Evolutionary conservation across 208 protist species (phyloP).

Genomic region (Trypanosoma mega): DNA sequence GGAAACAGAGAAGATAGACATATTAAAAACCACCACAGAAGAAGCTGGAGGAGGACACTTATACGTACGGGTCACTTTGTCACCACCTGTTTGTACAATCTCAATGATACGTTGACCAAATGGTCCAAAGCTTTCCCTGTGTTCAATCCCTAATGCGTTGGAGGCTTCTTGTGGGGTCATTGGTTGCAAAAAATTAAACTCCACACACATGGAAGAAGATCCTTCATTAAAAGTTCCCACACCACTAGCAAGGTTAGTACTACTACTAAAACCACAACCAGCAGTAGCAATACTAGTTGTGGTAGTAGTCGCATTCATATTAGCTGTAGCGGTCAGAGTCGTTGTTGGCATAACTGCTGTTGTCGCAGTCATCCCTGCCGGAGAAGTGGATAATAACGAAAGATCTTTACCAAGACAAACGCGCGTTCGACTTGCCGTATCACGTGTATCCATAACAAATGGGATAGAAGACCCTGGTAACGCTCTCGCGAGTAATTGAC

Average conservation of each 20-base stretch:
- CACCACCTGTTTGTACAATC: slow-evolving; percentile 24
- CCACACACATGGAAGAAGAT: slow-evolving; percentile 7
- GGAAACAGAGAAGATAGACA: slow-evolving; percentile 60
- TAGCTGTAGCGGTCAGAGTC: not conserved
- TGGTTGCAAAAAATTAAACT: slow-evolving; percentile 25
- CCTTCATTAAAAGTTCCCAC: no score
- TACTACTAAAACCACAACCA: no score
- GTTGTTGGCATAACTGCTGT: not conserved
- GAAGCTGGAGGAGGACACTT: slow-evolving; percentile 34
- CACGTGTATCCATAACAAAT: slow-evolving; percentile 18
- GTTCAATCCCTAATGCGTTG: slow-evolving; percentile 37
- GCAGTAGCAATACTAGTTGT: not conserved
- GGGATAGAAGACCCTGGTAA: slow-evolving; percentile 44
- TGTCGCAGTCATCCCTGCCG: no score
- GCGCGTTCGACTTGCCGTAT: slow-evolving; percentile 13
- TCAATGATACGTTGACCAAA: slow-evolving; percentile 69
- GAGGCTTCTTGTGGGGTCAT: slow-evolving; percentile 29
- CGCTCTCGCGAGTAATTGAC: slow-evolving; percentile 56
- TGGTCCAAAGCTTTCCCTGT: slow-evolving; percentile 46
- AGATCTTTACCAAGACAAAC: slow-evolving; percentile 9
- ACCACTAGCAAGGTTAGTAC: no score
- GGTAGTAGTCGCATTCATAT: not conserved
- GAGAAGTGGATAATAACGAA: no score
- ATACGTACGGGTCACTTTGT: slow-evolving; percentile 23
- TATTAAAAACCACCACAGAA: slow-evolving; percentile 60